A percentile compares a stretch with the other conserved stretches of the same genome.
Evolutionary conservation across 257 asterid genomes (phyloP).

Genomic region (Perilla frutescens): DNA sequence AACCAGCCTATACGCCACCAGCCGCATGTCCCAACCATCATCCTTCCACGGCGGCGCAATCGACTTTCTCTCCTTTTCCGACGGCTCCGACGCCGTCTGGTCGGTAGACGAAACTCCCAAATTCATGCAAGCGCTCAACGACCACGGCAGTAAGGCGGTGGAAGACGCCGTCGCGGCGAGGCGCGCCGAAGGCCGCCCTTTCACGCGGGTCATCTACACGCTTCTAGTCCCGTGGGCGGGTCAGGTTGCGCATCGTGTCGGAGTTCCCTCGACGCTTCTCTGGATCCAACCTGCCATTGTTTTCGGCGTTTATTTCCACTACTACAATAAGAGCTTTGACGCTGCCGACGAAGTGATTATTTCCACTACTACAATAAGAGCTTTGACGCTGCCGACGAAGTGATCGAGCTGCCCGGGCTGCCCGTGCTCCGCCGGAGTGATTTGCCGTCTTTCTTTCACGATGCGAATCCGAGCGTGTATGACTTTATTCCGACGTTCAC

Average conservation of each 20-base stretch:
- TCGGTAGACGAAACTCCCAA: neutral
- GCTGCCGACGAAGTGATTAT: conserved; percentile 14
- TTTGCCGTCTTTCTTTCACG: conserved; percentile 39
- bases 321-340: neutral
- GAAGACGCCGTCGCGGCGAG: conserved; percentile 12
- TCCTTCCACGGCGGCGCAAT: neutral
- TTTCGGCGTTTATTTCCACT: conserved; percentile 37
- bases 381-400: neutral
- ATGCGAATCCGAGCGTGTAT: conserved; percentile 23
- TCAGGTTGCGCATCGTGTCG: conserved; percentile 27
- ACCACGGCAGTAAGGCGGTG: conserved; percentile 34
- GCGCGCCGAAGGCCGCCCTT: conserved; percentile 30
- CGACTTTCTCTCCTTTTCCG: conserved; percentile 41
- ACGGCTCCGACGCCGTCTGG: conserved; percentile 40
- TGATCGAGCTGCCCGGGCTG: conserved; percentile 40
- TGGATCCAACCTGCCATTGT: conserved; percentile 50
- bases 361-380: conserved; percentile 20
- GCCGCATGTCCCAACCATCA: conserved; percentile 30
- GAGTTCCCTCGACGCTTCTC: conserved; percentile 39
- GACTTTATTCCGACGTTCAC: conserved; percentile 24
- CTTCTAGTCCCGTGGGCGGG: conserved; percentile 46
- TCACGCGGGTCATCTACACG: conserved; percentile 34
- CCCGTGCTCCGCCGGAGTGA: conserved; percentile 32
- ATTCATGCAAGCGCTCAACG: conserved; percentile 13
- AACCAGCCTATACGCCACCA: conserved; percentile 37